Base-by-base conservation (phyloP, 495 filamentous ascomycete species). In the Aspergillus diversus region DNA sequence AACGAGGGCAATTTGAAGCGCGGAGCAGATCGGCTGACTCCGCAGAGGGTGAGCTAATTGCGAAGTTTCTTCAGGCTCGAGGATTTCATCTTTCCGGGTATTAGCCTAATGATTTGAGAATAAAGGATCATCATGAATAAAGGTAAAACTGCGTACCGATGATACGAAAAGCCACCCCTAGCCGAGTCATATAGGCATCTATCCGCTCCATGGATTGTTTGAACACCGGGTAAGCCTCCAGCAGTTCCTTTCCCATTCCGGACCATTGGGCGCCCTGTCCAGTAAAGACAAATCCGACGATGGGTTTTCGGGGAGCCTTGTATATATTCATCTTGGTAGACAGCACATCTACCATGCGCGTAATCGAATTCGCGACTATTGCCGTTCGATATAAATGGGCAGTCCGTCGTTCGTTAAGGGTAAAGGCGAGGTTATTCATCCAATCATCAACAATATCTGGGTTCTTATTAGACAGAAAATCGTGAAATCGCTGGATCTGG, bases 261-360 rank as follows among this genome's bases (percentile, higher is more conserved):
- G 66, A 56, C 75, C 75, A 81, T 60, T 81, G 78, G 15, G 77
- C 78, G 3, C 78, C 78, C 60, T 81, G 78, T 0, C 77, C 77
- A 35, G 75, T 78, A 58, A 80, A 80, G 5, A 75, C 73, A 46
- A 74, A 73, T 0, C 66, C 56, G 1, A 70, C n/a, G 3, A 49
- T 68, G 57, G 72, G 59, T 21, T 49, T 11, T 57, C 50, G 17
- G 63, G 63, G 15, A 66, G 68, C 21, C 48, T 69, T 33, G 71
- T 57, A 59, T 63, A 77, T 57, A 73, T 69, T 58, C 74, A 73
- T 32, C 67, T 69, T 4, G 71, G 69, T 31, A 32, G 39, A 48
- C 50, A 61, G 27, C 69, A 68, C 47, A 7, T 37, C 47, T 35
- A 54, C 55, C 3, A 74, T 21, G 4, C 59, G 57, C 0, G 32